Evolutionary conservation across 106 monocot genomes (phyloP).

Genomic region (Platanthera zijinensis): DNA sequence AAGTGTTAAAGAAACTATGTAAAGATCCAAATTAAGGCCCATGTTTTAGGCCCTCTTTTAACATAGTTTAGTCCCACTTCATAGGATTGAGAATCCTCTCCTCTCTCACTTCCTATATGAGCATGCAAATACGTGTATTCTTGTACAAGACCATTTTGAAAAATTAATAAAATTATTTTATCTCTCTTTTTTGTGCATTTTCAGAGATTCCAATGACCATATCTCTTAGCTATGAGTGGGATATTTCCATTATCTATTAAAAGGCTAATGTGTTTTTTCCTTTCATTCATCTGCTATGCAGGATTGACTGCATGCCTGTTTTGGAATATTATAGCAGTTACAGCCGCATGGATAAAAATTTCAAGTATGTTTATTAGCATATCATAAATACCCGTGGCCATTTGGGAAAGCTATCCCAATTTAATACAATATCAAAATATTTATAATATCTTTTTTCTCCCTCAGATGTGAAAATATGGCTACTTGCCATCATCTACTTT

Average conservation of each 20-base stretch:
- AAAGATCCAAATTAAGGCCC: too few relatives aligned
- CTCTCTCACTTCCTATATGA: too few relatives aligned
- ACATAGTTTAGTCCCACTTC: too few relatives aligned
- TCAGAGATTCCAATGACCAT: not conserved
- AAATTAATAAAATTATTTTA: too few relatives aligned
- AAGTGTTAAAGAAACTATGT: too few relatives aligned
- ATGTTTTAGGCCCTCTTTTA: too few relatives aligned
- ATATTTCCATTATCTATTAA: not conserved
- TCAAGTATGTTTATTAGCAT: not conserved
- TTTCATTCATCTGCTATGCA: conserved; percentile 18
- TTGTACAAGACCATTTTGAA: too few relatives aligned
- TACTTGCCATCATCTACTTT: conserved; percentile 87
- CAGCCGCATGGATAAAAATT: conserved; percentile 72
- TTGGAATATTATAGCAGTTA: conserved; percentile 83
- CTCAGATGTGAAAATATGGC: conserved; percentile 79
- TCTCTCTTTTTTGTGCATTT: too few relatives aligned
- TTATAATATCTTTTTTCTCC: not conserved
- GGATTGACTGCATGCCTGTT: conserved; percentile 66
- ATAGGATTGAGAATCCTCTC: too few relatives aligned
- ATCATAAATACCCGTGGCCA: not conserved
- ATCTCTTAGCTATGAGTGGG: not conserved
- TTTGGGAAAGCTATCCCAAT: not conserved
- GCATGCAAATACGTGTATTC: too few relatives aligned
- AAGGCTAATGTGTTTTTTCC: not conserved
- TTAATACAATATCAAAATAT: not conserved